Conservation (phyloP, 2,329 filamentous ascomycete species). For the Coniella lustricola region DNA sequence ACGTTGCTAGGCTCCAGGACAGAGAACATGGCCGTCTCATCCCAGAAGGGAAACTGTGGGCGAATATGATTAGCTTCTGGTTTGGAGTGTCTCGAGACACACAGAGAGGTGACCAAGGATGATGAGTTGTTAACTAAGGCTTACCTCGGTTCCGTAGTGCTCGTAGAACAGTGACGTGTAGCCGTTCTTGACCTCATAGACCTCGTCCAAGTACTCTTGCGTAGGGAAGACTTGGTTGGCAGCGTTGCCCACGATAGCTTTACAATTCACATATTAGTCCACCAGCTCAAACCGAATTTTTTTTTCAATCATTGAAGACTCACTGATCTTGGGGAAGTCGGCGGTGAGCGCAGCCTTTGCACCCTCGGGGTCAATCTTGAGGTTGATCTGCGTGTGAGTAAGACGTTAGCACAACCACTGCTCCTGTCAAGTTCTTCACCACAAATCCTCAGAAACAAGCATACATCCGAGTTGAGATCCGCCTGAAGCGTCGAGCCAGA, state of each 20-base stretch:
- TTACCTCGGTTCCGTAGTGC: slow-evolving; percentile 7
- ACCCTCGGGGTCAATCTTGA: slow-evolving; percentile 44
- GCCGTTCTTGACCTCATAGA: slow-evolving; percentile 16
- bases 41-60: slow-evolving; percentile 19
- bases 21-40: slow-evolving; percentile 20
- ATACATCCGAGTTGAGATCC: slow-evolving; percentile 22
- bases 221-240: slow-evolving; percentile 39
- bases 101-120: neutral
- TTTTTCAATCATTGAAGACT: slow-evolving; percentile 1
- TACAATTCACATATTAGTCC: no score
- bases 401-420: no score
- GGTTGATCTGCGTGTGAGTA: slow-evolving; percentile 33
- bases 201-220: slow-evolving; percentile 24
- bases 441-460: slow-evolving; percentile 7
- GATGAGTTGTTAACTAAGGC: neutral
- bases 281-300: no score
- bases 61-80: neutral
- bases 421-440: no score
- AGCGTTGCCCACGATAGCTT: slow-evolving; percentile 31
- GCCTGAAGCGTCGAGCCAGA: slow-evolving; percentile 18
- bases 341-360: slow-evolving; percentile 42
- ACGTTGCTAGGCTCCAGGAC: slow-evolving; percentile 16
- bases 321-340: slow-evolving; percentile 35
- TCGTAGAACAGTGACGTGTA: slow-evolving; percentile 18
- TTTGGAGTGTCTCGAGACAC: neutral